phyloP scores from a whole-genome alignment of 345 rosid species.

The Erysimum cheiranthoides region DNA sequence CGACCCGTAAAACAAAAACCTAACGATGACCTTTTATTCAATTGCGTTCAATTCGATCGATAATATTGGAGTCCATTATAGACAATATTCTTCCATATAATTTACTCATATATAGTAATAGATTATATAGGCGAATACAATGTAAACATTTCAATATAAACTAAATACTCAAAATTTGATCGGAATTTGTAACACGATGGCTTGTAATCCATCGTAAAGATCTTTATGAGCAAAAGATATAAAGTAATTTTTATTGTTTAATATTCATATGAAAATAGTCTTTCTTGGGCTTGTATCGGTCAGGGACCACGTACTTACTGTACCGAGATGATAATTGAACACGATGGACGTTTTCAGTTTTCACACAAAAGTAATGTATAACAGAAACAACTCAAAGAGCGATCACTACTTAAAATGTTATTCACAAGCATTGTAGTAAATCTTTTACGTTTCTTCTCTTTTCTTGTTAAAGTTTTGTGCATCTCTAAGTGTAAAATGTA shows the following conservation, averaged over 20 bases:
- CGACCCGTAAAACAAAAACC: too few relatives aligned
- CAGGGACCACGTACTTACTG: not conserved
- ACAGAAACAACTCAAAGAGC: not conserved
- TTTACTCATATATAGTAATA: not conserved
- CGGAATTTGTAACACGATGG: not conserved
- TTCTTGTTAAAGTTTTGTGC: not conserved
- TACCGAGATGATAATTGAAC: not conserved
- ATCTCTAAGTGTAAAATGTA: constrained; percentile 19
- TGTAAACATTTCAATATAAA: not conserved
- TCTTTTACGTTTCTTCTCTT: not conserved
- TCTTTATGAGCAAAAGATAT: not conserved
- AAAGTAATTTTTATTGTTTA: too few relatives aligned
- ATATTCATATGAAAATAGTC: not conserved
- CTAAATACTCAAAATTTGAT: not conserved
- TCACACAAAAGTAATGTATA: not conserved
- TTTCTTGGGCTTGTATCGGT: too few relatives aligned
- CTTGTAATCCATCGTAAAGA: constrained; percentile 4
- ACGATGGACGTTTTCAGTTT: constrained; percentile 3
- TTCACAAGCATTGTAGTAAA: constrained; percentile 24
- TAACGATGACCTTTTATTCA: too few relatives aligned
- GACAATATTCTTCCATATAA: not conserved
- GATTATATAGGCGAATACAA: not conserved
- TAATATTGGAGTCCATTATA: constrained; percentile 9
- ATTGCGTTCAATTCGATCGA: too few relatives aligned
- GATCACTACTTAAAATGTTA: constrained; percentile 15